phyloP scores from a whole-genome alignment of 2,329 filamentous ascomycete species.

The Aspergillus luchuensis region DNA sequence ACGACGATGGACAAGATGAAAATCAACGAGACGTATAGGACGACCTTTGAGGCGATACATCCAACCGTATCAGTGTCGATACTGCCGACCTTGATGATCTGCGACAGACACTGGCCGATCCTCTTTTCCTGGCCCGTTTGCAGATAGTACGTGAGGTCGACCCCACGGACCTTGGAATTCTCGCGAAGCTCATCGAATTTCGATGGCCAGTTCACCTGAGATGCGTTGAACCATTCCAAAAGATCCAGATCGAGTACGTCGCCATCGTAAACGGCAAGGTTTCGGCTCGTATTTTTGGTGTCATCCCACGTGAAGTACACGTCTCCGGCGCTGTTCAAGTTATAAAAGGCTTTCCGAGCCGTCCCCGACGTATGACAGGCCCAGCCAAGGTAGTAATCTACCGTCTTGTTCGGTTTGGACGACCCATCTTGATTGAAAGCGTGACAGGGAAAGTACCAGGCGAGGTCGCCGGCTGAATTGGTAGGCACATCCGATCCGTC shows the following conservation, averaged over 20 bases:
- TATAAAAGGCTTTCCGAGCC: constrained; percentile 75
- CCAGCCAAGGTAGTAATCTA: constrained; percentile 79
- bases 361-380: constrained; percentile 77
- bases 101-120: constrained; percentile 80
- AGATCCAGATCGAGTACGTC: constrained; percentile 89
- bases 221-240: constrained; percentile 83
- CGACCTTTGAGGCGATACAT: constrained; percentile 95
- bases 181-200: constrained; percentile 79
- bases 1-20: constrained; percentile 89
- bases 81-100: constrained; percentile 94
- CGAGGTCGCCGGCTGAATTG: constrained; percentile 71
- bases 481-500: constrained; percentile 76
- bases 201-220: constrained; percentile 72
- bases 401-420: constrained; percentile 70
- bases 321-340: constrained; percentile 70
- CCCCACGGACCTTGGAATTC: constrained; percentile 71
- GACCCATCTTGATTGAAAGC: constrained; percentile 94
- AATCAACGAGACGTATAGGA: constrained; percentile 87
- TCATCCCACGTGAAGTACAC: constrained; percentile 98
- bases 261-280: constrained; percentile 91
- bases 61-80: constrained; percentile 95
- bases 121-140: constrained; percentile 77
- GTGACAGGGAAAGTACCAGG: constrained; percentile 96
- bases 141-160: constrained; percentile 87
- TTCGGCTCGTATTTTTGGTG: constrained; percentile 82